Conservation (phyloP, 495 filamentous ascomycete genomes). For the Hypoxylon cercidicola region DNA sequence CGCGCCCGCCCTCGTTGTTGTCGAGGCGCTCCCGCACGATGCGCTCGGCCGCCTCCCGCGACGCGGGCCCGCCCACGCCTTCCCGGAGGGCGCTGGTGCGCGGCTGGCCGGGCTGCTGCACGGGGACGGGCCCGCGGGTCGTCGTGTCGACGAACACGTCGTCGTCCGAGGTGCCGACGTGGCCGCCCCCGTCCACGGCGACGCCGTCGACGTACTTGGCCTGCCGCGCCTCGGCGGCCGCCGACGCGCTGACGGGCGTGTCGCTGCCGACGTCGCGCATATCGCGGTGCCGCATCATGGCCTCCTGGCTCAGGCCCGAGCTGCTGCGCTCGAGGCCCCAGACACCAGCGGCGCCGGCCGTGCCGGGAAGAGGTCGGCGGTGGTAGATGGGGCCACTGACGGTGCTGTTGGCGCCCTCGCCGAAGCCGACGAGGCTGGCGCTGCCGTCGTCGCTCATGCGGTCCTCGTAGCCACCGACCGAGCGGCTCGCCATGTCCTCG, state of each 20-base stretch:
- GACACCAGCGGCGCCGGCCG: slow-evolving; percentile 36
- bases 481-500: slow-evolving; percentile 58
- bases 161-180: slow-evolving; percentile 43
- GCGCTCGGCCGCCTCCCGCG: slow-evolving; percentile 61
- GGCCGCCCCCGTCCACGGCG: slow-evolving; percentile 48
- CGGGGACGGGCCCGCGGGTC: slow-evolving; percentile 52
- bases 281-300: slow-evolving; percentile 38
- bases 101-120: slow-evolving; percentile 42
- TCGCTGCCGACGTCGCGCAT: slow-evolving; percentile 45
- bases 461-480: slow-evolving; percentile 71
- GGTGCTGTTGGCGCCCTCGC: slow-evolving; percentile 85
- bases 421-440: slow-evolving; percentile 83
- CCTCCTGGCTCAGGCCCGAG: slow-evolving; percentile 56
- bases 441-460: slow-evolving; percentile 79
- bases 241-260: slow-evolving; percentile 53
- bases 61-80: slow-evolving; percentile 42
- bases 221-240: slow-evolving; percentile 53
- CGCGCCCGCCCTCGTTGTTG: slow-evolving; percentile 50
- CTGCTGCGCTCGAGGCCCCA: slow-evolving; percentile 56
- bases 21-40: slow-evolving; percentile 64
- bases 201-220: slow-evolving; percentile 60
- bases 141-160: slow-evolving; percentile 59
- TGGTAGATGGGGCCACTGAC: slow-evolving; percentile 76
- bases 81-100: slow-evolving; percentile 50
- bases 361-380: slow-evolving; percentile 52